phyloP scores from a whole-genome alignment of 495 filamentous ascomycete genomes.

The Xanthoparmelia taractica region DNA sequence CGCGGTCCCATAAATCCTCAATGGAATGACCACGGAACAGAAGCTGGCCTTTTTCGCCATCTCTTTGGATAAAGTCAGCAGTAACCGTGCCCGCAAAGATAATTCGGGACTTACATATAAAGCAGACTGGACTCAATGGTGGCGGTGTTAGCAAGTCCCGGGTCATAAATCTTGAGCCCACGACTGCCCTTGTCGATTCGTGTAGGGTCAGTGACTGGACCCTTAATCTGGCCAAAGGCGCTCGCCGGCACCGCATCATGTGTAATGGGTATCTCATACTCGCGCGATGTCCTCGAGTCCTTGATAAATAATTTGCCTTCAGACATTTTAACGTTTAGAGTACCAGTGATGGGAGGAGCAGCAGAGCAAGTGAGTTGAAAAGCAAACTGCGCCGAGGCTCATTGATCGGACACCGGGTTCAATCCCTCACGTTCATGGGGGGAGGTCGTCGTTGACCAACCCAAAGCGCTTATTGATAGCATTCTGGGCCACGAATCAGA shows the following conservation, averaged over 20 bases:
- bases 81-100: not conserved
- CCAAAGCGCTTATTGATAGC: too few relatives aligned
- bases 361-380: not conserved
- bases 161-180: conserved; percentile 46
- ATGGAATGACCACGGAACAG: conserved; percentile 33
- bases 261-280: conserved; percentile 45
- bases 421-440: too few relatives aligned
- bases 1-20: conserved; percentile 32
- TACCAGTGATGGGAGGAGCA: not conserved
- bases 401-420: not conserved
- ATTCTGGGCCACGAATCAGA: too few relatives aligned
- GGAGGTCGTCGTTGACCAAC: too few relatives aligned
- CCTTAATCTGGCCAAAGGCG: conserved; percentile 43
- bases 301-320: conserved; percentile 33
- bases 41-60: conserved; percentile 13
- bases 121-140: conserved; percentile 31
- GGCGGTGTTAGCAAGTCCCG: conserved; percentile 49
- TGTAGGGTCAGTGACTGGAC: conserved; percentile 18
- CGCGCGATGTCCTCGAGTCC: conserved; percentile 44
- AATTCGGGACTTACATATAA: not conserved
- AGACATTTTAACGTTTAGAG: conserved; percentile 27
- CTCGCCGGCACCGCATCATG: conserved; percentile 43
- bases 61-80: not conserved
- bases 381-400: not conserved
- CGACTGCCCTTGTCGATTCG: conserved; percentile 27